Evolutionary conservation across 805 yeast species (phyloP).

Genomic region (Blastobotrys attinorum): DNA sequence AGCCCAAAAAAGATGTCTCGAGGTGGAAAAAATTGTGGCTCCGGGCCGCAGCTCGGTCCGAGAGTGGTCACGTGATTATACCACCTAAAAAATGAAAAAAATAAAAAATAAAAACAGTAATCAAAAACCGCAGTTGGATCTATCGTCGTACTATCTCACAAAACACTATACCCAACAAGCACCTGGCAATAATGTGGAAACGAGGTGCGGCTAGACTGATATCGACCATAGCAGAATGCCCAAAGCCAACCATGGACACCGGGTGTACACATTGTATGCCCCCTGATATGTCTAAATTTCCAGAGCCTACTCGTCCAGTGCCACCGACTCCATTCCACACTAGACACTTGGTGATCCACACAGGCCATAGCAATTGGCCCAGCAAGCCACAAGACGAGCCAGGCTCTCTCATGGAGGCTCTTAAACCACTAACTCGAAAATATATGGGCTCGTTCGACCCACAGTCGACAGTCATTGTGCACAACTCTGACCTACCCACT

Average conservation of each 20-base stretch:
- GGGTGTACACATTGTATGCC: constrained; percentile 58
- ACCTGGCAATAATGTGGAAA: too few relatives aligned
- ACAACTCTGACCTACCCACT: constrained; percentile 4
- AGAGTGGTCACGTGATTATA: too few relatives aligned
- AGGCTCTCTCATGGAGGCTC: constrained; percentile 1
- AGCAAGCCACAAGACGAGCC: constrained; percentile 31
- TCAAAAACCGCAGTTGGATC: too few relatives aligned
- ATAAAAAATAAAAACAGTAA: too few relatives aligned
- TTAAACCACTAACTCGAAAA: not conserved
- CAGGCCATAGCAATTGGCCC: constrained; percentile 35
- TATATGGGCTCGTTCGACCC: not conserved
- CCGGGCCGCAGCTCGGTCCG: too few relatives aligned
- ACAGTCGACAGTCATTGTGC: constrained; percentile 4
- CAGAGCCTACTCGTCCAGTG: constrained; percentile 34
- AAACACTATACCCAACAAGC: too few relatives aligned
- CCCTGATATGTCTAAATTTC: constrained; percentile 31
- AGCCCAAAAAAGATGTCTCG: too few relatives aligned
- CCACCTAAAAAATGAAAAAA: too few relatives aligned
- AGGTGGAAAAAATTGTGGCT: too few relatives aligned
- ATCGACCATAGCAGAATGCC: constrained; percentile 40
- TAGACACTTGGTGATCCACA: constrained; percentile 49
- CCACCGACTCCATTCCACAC: constrained; percentile 44
- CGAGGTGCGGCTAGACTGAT: too few relatives aligned
- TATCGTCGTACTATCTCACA: too few relatives aligned
- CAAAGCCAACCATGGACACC: constrained; percentile 45